Base-by-base conservation (phyloP, 345 rosid species). In the Pistacia vera region DNA sequence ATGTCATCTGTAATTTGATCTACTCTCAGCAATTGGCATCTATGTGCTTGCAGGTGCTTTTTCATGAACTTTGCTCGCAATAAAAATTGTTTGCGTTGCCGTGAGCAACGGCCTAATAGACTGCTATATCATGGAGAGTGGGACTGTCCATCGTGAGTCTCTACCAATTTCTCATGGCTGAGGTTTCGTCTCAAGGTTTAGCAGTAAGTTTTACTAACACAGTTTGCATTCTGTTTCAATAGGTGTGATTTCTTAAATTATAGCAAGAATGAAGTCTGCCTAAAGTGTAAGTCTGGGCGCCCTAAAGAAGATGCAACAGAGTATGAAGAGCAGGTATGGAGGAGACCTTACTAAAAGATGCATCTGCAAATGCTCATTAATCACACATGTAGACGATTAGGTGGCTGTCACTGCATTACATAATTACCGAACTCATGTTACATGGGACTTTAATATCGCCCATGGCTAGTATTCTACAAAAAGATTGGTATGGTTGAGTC, bases 41-140 rank as follows among this genome's bases (percentile, higher is more conserved):
- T 73, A 20, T 82, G 20, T 75, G n/a, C 57, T 54, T 54, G 78
- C 82, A 95, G 97, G 82, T 95, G 99, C 82, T 84, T 77, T n/a
- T 95, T 92, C 86, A 88, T 95, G 99, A 95, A 95, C 85, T 95
- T 95, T 74, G 87, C 98, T 25, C 82, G 87, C 87, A 95, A 95
- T 61, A 91, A 70, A 78, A 85, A 71, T 58, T 95, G 99, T 82
- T 77, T 86, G 59, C 86, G 87, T 25, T 95, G 99, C 64, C 70
- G 49, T 44, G 89, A 56, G 69, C 71, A 75, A 72, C 92, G 97
- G 33, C 94, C 97, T 5, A 82, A 83, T 81, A 87, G 87, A 71
- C 79, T 84, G 75, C 84, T 92, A 22, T 79, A 85, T 61, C 91
- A 87, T 72, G 99, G 99, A 83, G 98, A 93, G 67, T 92, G 99